These are phyloP conservation scores for Taphrina confusa DNA, from an alignment of 1,139 yeast genomes.

Conservation along the genomic window DNA sequence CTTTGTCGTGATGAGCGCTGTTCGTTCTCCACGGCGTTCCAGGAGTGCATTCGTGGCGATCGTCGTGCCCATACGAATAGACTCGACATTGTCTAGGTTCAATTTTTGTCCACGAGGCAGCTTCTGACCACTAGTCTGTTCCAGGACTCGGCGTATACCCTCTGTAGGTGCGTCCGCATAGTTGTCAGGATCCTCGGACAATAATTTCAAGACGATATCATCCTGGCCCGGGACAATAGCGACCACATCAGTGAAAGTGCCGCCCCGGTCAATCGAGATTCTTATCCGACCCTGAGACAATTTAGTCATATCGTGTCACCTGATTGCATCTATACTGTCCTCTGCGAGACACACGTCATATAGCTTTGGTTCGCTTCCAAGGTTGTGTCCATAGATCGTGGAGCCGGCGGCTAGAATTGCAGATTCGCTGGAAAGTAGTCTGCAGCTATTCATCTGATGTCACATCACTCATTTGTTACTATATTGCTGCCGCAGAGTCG, in stretches of 20 bases:
- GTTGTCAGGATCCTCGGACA: slow-evolving; percentile 84
- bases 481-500: too few species aligned
- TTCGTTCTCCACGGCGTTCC: slow-evolving; percentile 66
- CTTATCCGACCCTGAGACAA: slow-evolving; percentile 32
- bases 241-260: slow-evolving; percentile 83
- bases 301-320: not conserved
- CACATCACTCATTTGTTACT: too few species aligned
- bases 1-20: slow-evolving; percentile 64
- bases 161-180: slow-evolving; percentile 89
- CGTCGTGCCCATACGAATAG: slow-evolving; percentile 76
- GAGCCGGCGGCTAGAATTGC: too few species aligned
- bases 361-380: too few species aligned
- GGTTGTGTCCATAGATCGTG: too few species aligned
- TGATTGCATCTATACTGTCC: not conserved
- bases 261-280: slow-evolving; percentile 51
- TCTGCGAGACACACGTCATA: too few species aligned
- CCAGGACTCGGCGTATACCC: slow-evolving; percentile 78
- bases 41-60: slow-evolving; percentile 76
- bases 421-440: too few species aligned
- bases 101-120: slow-evolving; percentile 49
- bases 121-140: slow-evolving; percentile 43
- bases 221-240: slow-evolving; percentile 51
- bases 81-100: slow-evolving; percentile 55
- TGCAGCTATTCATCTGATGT: too few species aligned
- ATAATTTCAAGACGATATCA: slow-evolving; percentile 64